phyloP scores from a whole-genome alignment of 495 filamentous ascomycete genomes.

The Penicillium simplicissimum region DNA sequence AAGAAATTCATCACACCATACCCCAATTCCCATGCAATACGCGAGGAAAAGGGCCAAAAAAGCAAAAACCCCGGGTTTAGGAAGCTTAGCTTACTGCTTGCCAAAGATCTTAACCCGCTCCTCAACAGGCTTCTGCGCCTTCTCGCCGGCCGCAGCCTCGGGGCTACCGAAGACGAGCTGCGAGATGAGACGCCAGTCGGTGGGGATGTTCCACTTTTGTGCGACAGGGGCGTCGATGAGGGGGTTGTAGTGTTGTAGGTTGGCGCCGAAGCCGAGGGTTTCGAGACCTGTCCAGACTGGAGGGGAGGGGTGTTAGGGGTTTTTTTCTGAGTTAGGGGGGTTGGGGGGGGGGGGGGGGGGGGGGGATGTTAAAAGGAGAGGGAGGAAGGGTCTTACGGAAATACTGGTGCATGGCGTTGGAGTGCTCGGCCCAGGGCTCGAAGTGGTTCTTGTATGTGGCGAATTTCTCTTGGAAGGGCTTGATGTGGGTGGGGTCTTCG shows the following conservation, averaged over 20 bases:
- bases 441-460: constrained; percentile 46
- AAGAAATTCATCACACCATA: constrained; percentile 6
- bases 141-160: constrained; percentile 27
- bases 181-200: constrained; percentile 47
- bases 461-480: constrained; percentile 48
- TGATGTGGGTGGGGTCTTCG: constrained; percentile 48
- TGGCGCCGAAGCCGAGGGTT: constrained; percentile 52
- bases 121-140: constrained; percentile 24
- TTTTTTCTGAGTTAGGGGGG: too few species aligned
- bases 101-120: constrained; percentile 28
- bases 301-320: constrained; percentile 1
- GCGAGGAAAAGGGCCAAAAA: background rate
- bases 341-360: too few species aligned
- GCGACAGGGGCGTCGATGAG: constrained; percentile 47
- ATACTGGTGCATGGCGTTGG: constrained; percentile 58
- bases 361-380: background rate
- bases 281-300: constrained; percentile 55
- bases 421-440: constrained; percentile 51
- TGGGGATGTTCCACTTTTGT: constrained; percentile 48
- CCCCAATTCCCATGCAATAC: too few species aligned
- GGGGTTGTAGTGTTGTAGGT: constrained; percentile 59
- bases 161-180: constrained; percentile 56
- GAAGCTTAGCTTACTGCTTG: constrained; percentile 23
- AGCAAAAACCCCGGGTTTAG: background rate
- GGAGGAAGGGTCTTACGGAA: constrained; percentile 36